These are phyloP conservation scores for Dianthus caryophyllus DNA, from an alignment of 148 eudicot species.

Conservation along the genomic window DNA sequence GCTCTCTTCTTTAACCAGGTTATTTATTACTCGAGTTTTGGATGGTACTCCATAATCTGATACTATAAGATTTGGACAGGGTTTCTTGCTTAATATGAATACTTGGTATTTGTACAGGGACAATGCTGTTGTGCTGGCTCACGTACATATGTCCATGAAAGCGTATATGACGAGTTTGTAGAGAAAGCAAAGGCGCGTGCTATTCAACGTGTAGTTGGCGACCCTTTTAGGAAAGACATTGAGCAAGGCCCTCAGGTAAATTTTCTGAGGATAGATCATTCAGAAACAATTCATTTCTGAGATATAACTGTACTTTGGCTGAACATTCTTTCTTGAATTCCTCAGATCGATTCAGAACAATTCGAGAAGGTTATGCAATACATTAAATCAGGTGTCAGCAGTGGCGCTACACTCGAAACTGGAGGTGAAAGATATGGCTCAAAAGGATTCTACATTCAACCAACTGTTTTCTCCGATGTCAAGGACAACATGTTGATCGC, in stretches of 20 bases:
- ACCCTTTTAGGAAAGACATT: conserved; percentile 51
- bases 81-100: neutral
- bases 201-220: conserved; percentile 46
- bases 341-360: conserved; percentile 52
- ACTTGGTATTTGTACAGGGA: conserved; percentile 34
- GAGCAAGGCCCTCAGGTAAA: conserved; percentile 79
- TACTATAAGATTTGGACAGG: neutral
- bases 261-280: neutral
- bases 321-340: neutral
- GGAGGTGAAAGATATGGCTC: conserved; percentile 49
- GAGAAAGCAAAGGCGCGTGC: conserved; percentile 58
- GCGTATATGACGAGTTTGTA: conserved; percentile 54
- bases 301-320: neutral
- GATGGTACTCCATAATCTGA: neutral
- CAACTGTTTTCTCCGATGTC: conserved; percentile 64
- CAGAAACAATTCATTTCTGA: neutral
- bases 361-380: conserved; percentile 52
- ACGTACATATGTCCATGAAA: conserved; percentile 62
- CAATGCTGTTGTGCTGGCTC: conserved; percentile 69
- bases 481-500: conserved; percentile 63
- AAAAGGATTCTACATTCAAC: conserved; percentile 55
- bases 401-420: conserved; percentile 53
- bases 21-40: neutral
- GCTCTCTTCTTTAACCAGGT: conserved; percentile 79
- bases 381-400: conserved; percentile 44